phyloP scores from a whole-genome alignment of 2,329 filamentous ascomycete species.

The Trichoderma sp. region DNA sequence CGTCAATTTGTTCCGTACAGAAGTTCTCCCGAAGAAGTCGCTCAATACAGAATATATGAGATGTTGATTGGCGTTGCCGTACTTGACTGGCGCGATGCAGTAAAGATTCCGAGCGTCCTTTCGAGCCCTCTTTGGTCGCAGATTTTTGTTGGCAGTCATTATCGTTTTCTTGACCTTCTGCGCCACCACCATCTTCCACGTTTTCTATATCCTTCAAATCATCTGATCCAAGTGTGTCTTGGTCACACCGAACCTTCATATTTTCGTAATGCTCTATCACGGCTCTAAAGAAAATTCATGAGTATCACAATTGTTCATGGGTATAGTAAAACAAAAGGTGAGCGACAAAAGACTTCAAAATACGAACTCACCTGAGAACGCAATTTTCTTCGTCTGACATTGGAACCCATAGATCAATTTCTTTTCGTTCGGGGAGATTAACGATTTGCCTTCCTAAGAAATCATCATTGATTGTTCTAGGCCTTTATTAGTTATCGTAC shows the following conservation, averaged over 20 bases:
- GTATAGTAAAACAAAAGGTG: background rate
- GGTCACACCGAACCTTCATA: background rate
- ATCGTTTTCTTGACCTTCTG: background rate
- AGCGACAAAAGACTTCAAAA: background rate
- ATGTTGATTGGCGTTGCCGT: conserved; percentile 33
- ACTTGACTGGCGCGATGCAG: background rate
- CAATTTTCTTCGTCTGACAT: conserved; percentile 36
- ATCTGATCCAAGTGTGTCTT: background rate
- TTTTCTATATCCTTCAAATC: background rate
- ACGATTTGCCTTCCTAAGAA: conserved; percentile 39
- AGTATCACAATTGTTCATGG: no score
- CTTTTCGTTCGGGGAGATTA: conserved; percentile 31
- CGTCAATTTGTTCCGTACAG: background rate
- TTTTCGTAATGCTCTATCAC: conserved; percentile 13
- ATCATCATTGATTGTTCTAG: conserved; percentile 36
- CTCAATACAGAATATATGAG: conserved; percentile 40
- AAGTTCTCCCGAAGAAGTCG: conserved; percentile 30
- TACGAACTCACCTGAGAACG: conserved; percentile 35
- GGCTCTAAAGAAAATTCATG: background rate
- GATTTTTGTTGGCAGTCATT: background rate
- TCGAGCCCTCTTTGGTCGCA: no score
- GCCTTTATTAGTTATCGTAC: no score
- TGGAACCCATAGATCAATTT: conserved; percentile 34
- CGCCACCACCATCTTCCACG: background rate
- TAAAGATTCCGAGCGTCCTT: no score